These are phyloP conservation scores for Trichoderma asperelloides DNA, from an alignment of 495 filamentous ascomycete species.

Conservation along the genomic window DNA sequence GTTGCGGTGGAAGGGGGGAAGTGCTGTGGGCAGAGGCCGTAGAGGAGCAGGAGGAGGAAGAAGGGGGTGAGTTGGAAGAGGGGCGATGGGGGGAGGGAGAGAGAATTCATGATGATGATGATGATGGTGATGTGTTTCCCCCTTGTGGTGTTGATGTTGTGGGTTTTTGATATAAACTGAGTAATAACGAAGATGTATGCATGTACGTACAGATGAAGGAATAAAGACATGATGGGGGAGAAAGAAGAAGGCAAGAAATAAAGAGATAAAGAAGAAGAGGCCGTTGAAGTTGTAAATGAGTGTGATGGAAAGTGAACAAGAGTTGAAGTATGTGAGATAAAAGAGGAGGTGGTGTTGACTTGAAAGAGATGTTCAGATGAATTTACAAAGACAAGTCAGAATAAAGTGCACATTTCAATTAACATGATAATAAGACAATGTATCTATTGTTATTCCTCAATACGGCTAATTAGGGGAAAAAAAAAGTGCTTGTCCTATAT, in stretches of 20 bases:
- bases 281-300: background rate
- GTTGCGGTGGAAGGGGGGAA: background rate
- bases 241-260: background rate
- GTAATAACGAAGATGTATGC: too few relatives aligned
- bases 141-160: too few relatives aligned
- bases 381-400: too few relatives aligned
- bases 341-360: too few relatives aligned
- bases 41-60: background rate
- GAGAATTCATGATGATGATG: background rate
- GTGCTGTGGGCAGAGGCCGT: background rate
- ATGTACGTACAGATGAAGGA: too few relatives aligned
- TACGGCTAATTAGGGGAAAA: too few relatives aligned
- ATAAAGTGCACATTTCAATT: too few relatives aligned
- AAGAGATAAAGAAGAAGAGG: background rate
- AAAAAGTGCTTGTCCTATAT: too few relatives aligned
- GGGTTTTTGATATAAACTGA: too few relatives aligned
- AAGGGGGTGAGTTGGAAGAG: background rate
- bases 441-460: too few relatives aligned
- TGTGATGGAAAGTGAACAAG: background rate
- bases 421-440: too few relatives aligned
- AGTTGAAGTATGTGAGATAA: background rate
- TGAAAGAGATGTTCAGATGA: too few relatives aligned
- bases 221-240: background rate
- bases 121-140: background rate
- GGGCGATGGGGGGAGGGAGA: background rate